Conservation (phyloP, 2,329 filamentous ascomycete genomes). For the Colletotrichum euphorbiae region DNA sequence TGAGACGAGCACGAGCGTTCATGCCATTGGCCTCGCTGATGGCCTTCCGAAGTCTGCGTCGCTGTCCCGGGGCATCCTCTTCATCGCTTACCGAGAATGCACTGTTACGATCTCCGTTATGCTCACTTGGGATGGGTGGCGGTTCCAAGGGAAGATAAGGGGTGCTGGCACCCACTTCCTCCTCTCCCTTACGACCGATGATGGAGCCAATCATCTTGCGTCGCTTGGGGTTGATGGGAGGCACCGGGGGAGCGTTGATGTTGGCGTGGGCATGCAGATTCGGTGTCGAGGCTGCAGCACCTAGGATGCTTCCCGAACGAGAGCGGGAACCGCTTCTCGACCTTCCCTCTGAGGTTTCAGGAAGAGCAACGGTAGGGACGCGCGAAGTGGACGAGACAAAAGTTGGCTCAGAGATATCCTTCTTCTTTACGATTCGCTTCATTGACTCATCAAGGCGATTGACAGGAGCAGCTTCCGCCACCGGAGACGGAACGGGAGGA, state of each 20-base stretch:
- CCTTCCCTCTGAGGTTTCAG: slow-evolving; percentile 46
- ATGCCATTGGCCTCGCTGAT: slow-evolving; percentile 54
- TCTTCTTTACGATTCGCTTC: slow-evolving; percentile 57
- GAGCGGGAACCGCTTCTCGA: slow-evolving; percentile 54
- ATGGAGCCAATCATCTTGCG: slow-evolving; percentile 56
- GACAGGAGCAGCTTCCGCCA: slow-evolving; percentile 36
- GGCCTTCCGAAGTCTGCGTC: slow-evolving; percentile 57
- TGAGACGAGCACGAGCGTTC: slow-evolving; percentile 44
- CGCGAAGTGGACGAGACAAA: slow-evolving; percentile 60
- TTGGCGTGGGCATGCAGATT: slow-evolving; percentile 48
- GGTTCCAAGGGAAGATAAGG: slow-evolving; percentile 47
- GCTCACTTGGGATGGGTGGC: background rate
- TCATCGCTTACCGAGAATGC: slow-evolving; percentile 51
- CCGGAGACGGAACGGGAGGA: slow-evolving; percentile 46
- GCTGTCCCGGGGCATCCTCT: slow-evolving; percentile 51
- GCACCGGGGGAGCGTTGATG: slow-evolving; percentile 60
- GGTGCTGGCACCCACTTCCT: slow-evolving; percentile 46
- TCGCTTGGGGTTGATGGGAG: slow-evolving; percentile 69
- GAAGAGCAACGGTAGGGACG: slow-evolving; percentile 56
- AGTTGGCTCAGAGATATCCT: slow-evolving; percentile 64
- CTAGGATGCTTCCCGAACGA: slow-evolving; percentile 51
- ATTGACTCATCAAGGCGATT: slow-evolving; percentile 52
- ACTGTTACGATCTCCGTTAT: slow-evolving; percentile 42
- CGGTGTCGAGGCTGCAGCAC: slow-evolving; percentile 50
- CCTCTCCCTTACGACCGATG: slow-evolving; percentile 51